These are phyloP conservation scores for Neoarthrinium moseri DNA, from an alignment of 2,329 filamentous ascomycete genomes.

Conservation along the genomic window DNA sequence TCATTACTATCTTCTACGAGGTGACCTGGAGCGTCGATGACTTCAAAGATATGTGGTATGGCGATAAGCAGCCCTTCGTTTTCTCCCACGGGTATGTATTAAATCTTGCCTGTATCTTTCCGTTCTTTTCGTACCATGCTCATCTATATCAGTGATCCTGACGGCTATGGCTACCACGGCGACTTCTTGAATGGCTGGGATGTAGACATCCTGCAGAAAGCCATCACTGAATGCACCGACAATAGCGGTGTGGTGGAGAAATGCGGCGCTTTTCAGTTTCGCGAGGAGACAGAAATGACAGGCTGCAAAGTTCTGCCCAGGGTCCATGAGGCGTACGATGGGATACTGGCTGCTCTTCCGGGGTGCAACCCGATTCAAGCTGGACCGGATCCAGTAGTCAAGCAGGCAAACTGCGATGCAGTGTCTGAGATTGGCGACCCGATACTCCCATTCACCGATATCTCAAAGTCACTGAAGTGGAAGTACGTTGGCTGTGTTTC, in stretches of 20 bases:
- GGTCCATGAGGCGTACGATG: constrained; percentile 41
- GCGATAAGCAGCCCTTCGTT: constrained; percentile 47
- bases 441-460: constrained; percentile 41
- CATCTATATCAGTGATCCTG: constrained; percentile 26
- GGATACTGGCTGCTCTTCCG: constrained; percentile 43
- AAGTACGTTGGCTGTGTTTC: constrained; percentile 51
- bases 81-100: constrained; percentile 35
- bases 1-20: constrained; percentile 61
- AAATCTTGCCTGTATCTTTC: too few relatives aligned
- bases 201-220: constrained; percentile 43
- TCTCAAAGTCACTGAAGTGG: constrained; percentile 43
- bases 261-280: constrained; percentile 40
- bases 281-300: constrained; percentile 36
- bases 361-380: constrained; percentile 51
- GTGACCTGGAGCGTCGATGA: constrained; percentile 52
- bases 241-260: constrained; percentile 39
- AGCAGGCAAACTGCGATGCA: constrained; percentile 29
- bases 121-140: too few relatives aligned
- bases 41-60: constrained; percentile 47
- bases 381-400: constrained; percentile 22
- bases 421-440: constrained; percentile 34
- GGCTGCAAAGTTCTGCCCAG: constrained; percentile 44
- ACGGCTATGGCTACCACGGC: constrained; percentile 54
- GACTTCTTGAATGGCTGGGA: constrained; percentile 64
- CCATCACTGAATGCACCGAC: constrained; percentile 46